Evolutionary conservation across 169 alveolate genomes (phyloP).

Genomic region (Besnoitia besnoiti): DNA sequence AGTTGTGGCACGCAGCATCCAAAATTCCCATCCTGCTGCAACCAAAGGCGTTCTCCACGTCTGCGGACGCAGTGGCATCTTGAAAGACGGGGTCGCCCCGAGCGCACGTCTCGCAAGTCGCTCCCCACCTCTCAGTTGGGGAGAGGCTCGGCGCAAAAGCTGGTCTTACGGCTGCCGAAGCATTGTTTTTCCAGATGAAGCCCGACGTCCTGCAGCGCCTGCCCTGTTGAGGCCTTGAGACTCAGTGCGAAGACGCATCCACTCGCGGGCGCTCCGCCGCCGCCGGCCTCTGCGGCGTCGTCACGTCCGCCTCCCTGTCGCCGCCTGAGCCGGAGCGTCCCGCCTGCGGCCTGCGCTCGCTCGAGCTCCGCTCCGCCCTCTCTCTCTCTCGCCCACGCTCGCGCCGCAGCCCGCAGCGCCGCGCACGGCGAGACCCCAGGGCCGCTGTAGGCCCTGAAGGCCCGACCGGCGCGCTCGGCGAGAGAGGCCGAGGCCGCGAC

Average conservation of each 20-base stretch:
- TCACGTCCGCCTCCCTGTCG: background rate
- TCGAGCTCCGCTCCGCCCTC: background rate
- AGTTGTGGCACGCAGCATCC: too few relatives aligned
- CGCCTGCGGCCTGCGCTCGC: too few relatives aligned
- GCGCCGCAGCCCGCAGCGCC: background rate
- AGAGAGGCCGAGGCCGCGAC: background rate
- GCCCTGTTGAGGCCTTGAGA: background rate
- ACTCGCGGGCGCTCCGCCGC: background rate
- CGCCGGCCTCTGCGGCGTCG: too few relatives aligned
- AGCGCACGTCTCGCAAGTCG: too few relatives aligned
- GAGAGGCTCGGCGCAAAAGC: too few relatives aligned
- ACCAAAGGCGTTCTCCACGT: too few relatives aligned
- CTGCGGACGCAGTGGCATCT: too few relatives aligned
- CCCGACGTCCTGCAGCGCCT: background rate
- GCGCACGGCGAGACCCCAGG: background rate
- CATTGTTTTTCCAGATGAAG: background rate
- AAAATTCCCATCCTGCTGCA: too few relatives aligned
- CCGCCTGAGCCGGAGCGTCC: too few relatives aligned
- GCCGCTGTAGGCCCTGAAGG: background rate
- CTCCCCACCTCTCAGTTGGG: too few relatives aligned
- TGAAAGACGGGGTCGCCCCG: too few relatives aligned
- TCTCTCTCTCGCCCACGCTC: background rate
- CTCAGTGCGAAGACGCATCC: conserved; percentile 8
- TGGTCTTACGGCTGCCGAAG: conserved; percentile 18
- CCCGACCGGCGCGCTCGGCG: conserved; percentile 16